Conservation (phyloP, 2,329 filamentous ascomycete genomes). For the Ramichloridium luteum region DNA sequence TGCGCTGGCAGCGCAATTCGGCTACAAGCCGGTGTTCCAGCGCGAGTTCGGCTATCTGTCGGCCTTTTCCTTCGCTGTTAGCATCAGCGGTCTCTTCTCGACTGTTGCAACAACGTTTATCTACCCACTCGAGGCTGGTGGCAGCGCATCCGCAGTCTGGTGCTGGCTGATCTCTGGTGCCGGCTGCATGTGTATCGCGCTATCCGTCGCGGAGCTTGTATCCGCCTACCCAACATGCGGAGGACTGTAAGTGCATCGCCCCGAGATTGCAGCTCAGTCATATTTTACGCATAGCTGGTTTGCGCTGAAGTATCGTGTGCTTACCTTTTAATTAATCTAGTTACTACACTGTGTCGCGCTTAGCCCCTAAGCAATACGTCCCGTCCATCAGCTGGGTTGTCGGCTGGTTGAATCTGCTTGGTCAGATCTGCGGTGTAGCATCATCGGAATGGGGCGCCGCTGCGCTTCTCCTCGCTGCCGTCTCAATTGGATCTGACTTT, state of each 20-base stretch:
- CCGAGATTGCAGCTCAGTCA: background rate
- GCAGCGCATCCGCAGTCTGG: slow-evolving; percentile 44
- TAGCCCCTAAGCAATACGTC: slow-evolving; percentile 38
- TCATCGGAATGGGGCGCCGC: slow-evolving; percentile 47
- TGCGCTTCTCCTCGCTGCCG: slow-evolving; percentile 44
- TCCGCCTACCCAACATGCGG: slow-evolving; percentile 48
- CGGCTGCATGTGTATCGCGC: slow-evolving; percentile 44
- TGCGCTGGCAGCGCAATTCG: slow-evolving; percentile 19
- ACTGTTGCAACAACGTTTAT: slow-evolving; percentile 45
- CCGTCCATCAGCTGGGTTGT: slow-evolving; percentile 40
- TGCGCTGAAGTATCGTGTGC: slow-evolving; percentile 1
- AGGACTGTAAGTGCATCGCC: slow-evolving; percentile 26
- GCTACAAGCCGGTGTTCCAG: slow-evolving; percentile 39
- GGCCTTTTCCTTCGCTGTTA: slow-evolving; percentile 49
- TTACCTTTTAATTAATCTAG: slow-evolving; percentile 1
- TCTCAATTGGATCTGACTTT: slow-evolving; percentile 32
- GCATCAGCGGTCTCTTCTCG: slow-evolving; percentile 44
- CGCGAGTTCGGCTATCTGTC: slow-evolving; percentile 47
- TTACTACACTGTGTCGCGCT: slow-evolving; percentile 45
- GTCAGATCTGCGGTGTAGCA: slow-evolving; percentile 43
- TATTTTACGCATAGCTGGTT: background rate
- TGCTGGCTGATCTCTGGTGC: slow-evolving; percentile 46
- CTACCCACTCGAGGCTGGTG: slow-evolving; percentile 42
- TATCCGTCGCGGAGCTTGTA: slow-evolving; percentile 42
- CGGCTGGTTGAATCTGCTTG: slow-evolving; percentile 30